A percentile compares a stretch with the other conserved stretches of the same genome.
Evolutionary conservation across 352 stramenopile species (phyloP).

Genomic region (Elongisporangium prolatum): DNA sequence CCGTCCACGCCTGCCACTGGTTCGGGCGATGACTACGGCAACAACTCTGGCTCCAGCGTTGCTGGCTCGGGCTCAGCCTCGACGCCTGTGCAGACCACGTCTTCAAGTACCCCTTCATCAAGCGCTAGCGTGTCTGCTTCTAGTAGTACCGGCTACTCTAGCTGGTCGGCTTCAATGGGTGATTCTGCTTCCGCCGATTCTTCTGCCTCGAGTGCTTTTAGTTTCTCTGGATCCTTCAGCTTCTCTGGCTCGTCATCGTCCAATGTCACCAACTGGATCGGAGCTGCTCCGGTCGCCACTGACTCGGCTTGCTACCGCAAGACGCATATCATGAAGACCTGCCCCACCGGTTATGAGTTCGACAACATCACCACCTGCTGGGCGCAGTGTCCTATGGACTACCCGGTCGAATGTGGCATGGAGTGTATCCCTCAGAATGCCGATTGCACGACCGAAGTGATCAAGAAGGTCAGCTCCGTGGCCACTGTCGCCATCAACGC

Average conservation of each 20-base stretch:
- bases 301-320: conserved; percentile 32
- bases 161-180: background rate
- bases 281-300: background rate
- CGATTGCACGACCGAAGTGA: conserved; percentile 40
- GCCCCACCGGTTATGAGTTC: conserved; percentile 22
- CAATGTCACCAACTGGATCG: conserved; percentile 5
- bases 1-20: background rate
- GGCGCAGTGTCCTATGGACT: conserved; percentile 30
- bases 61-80: too few relatives aligned
- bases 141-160: background rate
- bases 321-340: conserved; percentile 23
- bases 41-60: background rate
- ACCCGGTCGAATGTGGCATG: conserved; percentile 31
- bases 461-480: conserved; percentile 23
- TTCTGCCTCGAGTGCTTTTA: background rate
- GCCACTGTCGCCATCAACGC: conserved; percentile 20
- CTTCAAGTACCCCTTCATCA: background rate
- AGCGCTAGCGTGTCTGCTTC: background rate
- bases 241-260: background rate
- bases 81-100: background rate
- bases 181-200: background rate
- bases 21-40: background rate
- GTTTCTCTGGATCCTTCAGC: background rate
- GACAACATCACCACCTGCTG: conserved; percentile 28
- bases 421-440: conserved; percentile 62